Base-by-base conservation (phyloP, 371 early-diverging fungal species). In the Mucor piriformis region DNA sequence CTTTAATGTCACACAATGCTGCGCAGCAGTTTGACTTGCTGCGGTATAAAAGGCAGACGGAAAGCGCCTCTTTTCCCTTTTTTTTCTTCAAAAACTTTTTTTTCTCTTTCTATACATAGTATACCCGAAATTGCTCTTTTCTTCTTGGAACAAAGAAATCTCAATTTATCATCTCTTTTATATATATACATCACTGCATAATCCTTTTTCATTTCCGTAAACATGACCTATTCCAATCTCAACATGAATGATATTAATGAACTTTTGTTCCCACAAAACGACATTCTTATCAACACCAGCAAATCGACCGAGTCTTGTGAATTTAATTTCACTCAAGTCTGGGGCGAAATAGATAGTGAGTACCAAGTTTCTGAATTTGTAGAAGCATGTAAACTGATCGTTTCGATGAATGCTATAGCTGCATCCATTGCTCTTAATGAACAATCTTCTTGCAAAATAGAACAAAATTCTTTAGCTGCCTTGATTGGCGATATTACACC, bases 381-480 rank as follows among this genome's bases (percentile, higher is more conserved):
- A 52, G 50, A 66, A 60, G 56, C 60, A 21, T 65, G 56, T 57
- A 57, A 57, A 66, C 67, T 66, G 47, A 52, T 66, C 25, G 49
- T 61, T 16, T 35, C 48, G 18, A 29, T 27, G 11, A 57, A 61
- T 27, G 13, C 23, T 38, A 3, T 58, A 64, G 58, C 38, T n/a
- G 35, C 43, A 37, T 11, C 51, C 8, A 48, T 61, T 21, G 46
- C 24, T 23, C 23, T 46, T 23, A 46, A 46, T 24, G 42, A 50
- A 49, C 23, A 46, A 27, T 57, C 25, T 55, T 23, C 49, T n/a
- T 50, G 25, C 15, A 7, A 43, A 12, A 51, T 50, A 8, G 46
- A 55, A 25, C 46, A 54, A 34, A 50, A 15, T 33, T 20, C 40
- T 29, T 49, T 66, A 20, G 57, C 61, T 54, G 46, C 52, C 25